Evolutionary conservation across 108 stramenopile species (phyloP).

Genomic region (Bacterosira constricta): DNA sequence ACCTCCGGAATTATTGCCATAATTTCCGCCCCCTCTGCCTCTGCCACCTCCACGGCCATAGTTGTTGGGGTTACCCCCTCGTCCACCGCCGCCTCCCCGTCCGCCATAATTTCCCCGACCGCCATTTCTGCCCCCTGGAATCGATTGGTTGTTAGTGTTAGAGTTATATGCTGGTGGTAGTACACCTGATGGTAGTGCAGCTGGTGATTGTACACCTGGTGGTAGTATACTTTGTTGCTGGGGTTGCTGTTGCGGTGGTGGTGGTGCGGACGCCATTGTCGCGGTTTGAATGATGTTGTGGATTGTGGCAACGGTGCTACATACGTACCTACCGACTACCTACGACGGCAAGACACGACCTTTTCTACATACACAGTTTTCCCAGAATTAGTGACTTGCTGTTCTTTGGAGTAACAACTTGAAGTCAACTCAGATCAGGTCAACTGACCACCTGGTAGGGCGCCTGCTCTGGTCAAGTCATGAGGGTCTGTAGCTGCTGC

Average conservation of each 20-base stretch:
- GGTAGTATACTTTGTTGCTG: no score
- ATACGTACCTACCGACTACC: no score
- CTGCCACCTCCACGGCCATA: background rate
- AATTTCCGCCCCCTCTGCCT: slow-evolving; percentile 1
- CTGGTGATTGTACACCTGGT: background rate
- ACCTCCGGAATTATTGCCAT: slow-evolving; percentile 32
- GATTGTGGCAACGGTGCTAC: no score
- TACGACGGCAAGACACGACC: no score
- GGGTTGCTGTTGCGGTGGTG: background rate
- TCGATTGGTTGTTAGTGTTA: background rate
- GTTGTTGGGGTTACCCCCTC: background rate
- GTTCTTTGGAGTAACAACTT: no score
- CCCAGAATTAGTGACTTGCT: no score
- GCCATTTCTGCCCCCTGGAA: background rate
- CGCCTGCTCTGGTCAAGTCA: background rate
- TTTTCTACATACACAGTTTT: no score
- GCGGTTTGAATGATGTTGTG: background rate
- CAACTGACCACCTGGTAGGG: no score
- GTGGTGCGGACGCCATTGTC: background rate
- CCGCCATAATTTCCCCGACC: slow-evolving; percentile 4
- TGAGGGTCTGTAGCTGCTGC: no score
- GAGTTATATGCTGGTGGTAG: background rate
- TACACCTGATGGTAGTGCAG: no score
- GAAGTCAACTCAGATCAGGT: no score
- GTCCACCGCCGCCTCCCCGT: background rate